Evolutionary conservation across 257 asterid species (phyloP), one percentile per base, ranked within the genome.

Genomic region (Jacaranda mimosifolia): DNA sequence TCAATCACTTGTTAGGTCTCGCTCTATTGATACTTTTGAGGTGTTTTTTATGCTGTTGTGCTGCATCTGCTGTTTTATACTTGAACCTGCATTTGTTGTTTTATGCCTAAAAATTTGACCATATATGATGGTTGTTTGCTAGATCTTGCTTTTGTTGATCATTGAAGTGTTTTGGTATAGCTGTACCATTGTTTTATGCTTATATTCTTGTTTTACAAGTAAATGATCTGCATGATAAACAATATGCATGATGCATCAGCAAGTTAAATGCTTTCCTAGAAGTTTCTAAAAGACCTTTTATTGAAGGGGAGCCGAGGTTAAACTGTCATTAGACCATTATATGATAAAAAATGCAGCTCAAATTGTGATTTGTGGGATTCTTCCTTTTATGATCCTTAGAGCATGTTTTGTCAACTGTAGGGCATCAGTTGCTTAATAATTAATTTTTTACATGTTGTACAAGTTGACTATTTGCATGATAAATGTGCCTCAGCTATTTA

Each of bases 81-180:
- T 6, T 18, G 59, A 55, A 38, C 42, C 1, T 4, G 8, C 21
- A 63, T 42, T n/a, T 59, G 15, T 49, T 36, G 12, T 63, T 69
- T 35, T 17, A 7, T 69, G 19, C 18, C 36, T 70, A 21, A 17
- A n/a, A 43, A 21, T n/a, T n/a, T 13, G 32, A 36, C 12, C 38
- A 40, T 8, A 42, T 53, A 5, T 56, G 73, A 4, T 49, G 26
- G 52, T 58, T 48, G 12, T n/a, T 38, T 19, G 9, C 43, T 9
- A 11, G 35, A 21, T 45, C 57, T 48, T 77, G 55, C 66, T 14
- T 51, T 63, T 70, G 17, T 17, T 74, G 58, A 55, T 64, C 8
- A 26, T 40, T 62, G 26, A 17, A 3, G 52, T 14, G 19, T 14
- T 42, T 56, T 3, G 70, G 55, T 71, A 42, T 6, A 46, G 42